Conservation (phyloP, 2,329 filamentous ascomycete species). For the Hysterium pulicare region DNA sequence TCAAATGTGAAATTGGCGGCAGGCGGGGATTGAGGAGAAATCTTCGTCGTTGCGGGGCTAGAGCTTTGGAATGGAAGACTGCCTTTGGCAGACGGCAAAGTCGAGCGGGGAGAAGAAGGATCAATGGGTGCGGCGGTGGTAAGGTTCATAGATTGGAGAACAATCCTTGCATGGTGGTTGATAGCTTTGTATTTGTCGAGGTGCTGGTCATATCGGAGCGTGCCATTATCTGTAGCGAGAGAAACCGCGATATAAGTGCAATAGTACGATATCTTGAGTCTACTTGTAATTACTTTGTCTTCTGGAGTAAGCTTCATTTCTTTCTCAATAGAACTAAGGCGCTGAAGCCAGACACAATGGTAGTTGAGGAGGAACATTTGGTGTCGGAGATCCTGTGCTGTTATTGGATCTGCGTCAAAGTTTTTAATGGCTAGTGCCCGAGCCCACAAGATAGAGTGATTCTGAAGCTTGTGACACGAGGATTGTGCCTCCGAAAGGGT, state of each 20-base stretch:
- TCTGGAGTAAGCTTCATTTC: conserved; percentile 6
- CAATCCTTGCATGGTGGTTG: conserved; percentile 13
- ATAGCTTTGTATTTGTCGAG: conserved; percentile 15
- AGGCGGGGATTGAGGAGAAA: background rate
- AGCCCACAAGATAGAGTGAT: conserved; percentile 12
- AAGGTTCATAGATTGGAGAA: conserved; percentile 14
- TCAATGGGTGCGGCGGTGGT: conserved; percentile 1
- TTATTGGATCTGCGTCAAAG: conserved; percentile 1
- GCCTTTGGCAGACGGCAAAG: background rate
- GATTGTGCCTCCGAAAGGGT: conserved; percentile 16
- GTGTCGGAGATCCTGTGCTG: conserved; percentile 6
- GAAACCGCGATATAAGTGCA: conserved; percentile 9
- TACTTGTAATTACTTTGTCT: conserved; percentile 13
- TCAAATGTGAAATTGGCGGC: conserved; percentile 17
- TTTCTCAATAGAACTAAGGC: conserved; percentile 5
- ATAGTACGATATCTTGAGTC: conserved; percentile 15
- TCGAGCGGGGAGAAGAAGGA: conserved; percentile 3
- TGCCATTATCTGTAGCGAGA: conserved; percentile 9
- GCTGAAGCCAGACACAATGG: conserved; percentile 15
- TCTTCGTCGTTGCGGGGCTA: background rate
- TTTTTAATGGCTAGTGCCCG: conserved; percentile 7
- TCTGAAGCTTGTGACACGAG: conserved; percentile 18
- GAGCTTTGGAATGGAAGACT: background rate
- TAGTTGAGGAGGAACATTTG: conserved; percentile 13
- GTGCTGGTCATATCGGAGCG: conserved; percentile 16